Evolutionary conservation across 345 rosid genomes (phyloP).

Genomic region (Geranium brycei): DNA sequence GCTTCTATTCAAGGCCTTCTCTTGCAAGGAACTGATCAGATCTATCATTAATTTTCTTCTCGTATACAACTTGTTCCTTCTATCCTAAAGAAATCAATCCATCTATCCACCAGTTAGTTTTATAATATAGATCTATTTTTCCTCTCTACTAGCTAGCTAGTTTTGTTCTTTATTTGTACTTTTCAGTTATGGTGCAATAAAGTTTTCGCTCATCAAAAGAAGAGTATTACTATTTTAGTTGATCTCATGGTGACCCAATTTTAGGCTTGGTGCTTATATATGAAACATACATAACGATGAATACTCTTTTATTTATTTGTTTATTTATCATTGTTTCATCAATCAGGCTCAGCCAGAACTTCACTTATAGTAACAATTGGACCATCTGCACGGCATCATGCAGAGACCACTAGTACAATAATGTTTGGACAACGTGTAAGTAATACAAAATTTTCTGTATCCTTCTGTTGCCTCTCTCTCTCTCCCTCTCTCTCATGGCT

Average conservation of each 20-base stretch:
- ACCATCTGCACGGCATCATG: slow-evolving; percentile 66
- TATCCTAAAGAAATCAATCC: not conserved
- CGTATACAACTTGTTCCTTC: not conserved
- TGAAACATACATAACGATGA: not conserved
- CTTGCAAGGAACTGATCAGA: not conserved
- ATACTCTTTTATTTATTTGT: slow-evolving; percentile 1
- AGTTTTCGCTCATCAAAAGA: no score
- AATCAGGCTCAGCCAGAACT: slow-evolving; percentile 79
- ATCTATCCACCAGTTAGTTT: not conserved
- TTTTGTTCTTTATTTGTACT: no score
- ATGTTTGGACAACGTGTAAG: slow-evolving; percentile 95
- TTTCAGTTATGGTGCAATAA: no score
- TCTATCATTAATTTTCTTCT: not conserved
- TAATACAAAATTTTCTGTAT: slow-evolving; percentile 2
- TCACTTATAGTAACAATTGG: slow-evolving; percentile 82
- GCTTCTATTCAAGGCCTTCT: not conserved
- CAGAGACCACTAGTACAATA: slow-evolving; percentile 85
- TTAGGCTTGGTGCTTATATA: not conserved
- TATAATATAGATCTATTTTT: not conserved
- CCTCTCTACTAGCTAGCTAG: no score
- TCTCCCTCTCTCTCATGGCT: not conserved
- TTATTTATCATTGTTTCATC: slow-evolving; percentile 10
- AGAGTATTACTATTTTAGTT: not conserved
- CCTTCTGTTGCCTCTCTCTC: not conserved
- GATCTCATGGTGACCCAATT: not conserved